These are phyloP conservation scores for Discostella stelligera DNA, from an alignment of 352 stramenopile genomes.

Conservation along the genomic window DNA sequence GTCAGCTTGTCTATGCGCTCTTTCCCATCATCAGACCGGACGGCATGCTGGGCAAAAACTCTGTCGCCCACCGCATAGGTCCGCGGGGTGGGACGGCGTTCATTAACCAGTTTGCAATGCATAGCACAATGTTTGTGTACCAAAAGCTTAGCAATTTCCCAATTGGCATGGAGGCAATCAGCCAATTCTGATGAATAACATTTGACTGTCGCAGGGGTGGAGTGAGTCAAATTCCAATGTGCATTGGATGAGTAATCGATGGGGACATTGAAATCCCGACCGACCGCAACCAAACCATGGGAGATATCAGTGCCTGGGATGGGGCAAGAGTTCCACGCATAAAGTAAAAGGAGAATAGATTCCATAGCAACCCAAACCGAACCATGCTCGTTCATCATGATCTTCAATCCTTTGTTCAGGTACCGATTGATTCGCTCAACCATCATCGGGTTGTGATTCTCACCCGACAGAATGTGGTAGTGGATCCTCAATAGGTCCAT, in stretches of 20 bases:
- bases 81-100: background rate
- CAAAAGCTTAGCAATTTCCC: no score
- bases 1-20: constrained; percentile 2
- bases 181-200: no score
- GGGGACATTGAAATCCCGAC: background rate
- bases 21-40: background rate
- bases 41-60: constrained; percentile 4
- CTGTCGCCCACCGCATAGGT: background rate
- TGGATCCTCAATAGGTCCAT: background rate
- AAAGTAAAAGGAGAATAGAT: no score
- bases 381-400: constrained; percentile 8
- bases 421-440: no score
- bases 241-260: background rate
- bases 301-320: constrained; percentile 6
- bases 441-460: no score
- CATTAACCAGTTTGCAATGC: constrained; percentile 6
- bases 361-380: constrained; percentile 1
- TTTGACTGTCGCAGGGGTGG: background rate
- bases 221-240: background rate
- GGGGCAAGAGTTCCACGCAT: constrained; percentile 1
- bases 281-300: background rate
- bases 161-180: no score
- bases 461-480: no score
- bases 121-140: background rate
- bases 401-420: no score